phyloP scores from a whole-genome alignment of 164 flowering plant genomes.

The Annona squamosa region DNA sequence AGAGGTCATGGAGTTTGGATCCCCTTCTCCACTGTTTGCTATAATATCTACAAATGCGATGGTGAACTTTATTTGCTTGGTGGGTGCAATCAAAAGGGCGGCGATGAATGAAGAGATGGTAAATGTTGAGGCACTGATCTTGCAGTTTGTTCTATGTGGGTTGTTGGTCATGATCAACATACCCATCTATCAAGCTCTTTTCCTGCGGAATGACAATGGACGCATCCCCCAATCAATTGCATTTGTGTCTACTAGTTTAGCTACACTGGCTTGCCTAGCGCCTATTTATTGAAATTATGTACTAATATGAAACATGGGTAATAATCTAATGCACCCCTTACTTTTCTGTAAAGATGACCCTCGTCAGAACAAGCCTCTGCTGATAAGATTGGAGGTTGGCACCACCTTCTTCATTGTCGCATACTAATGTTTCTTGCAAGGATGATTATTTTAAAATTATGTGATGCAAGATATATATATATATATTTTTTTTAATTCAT shows the following conservation, averaged over 20 bases:
- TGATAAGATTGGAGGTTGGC: too few relatives aligned
- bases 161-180: conserved; percentile 41
- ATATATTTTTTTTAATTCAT: too few relatives aligned
- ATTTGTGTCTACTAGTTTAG: conserved; percentile 31
- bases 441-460: too few relatives aligned
- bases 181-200: conserved; percentile 54
- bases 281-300: too few relatives aligned
- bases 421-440: too few relatives aligned
- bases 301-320: too few relatives aligned
- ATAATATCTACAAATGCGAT: conserved; percentile 21
- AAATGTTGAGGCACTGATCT: background rate
- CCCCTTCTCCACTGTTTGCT: conserved; percentile 30
- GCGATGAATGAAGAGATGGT: background rate
- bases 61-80: conserved; percentile 18
- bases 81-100: conserved; percentile 12
- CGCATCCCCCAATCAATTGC: conserved; percentile 45
- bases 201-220: conserved; percentile 63
- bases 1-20: conserved; percentile 33
- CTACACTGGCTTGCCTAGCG: conserved; percentile 15
- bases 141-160: conserved; percentile 30
- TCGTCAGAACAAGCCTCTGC: too few relatives aligned
- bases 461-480: too few relatives aligned
- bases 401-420: too few relatives aligned
- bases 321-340: too few relatives aligned
- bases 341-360: too few relatives aligned